Evolutionary conservation across 2,329 filamentous ascomycete genomes (phyloP).

Genomic region (Cryphonectria parasitica): DNA sequence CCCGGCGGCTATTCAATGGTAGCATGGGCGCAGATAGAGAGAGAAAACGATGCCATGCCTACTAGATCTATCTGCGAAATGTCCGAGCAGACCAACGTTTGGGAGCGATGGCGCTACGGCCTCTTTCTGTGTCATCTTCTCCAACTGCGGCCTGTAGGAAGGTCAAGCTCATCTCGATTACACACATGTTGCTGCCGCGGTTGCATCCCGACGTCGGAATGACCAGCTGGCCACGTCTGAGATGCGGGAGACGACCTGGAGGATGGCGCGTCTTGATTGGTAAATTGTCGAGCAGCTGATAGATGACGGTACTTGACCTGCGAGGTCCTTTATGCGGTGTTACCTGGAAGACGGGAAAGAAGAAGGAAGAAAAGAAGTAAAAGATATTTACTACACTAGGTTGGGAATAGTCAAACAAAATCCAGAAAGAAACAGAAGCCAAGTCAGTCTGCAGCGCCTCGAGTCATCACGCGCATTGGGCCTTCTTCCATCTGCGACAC

Average conservation of each 20-base stretch:
- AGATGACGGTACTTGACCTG: background rate
- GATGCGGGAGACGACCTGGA: background rate
- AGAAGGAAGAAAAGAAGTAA: background rate
- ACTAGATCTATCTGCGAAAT: background rate
- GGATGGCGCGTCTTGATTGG: background rate
- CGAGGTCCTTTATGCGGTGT: background rate
- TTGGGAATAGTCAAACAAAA: no score
- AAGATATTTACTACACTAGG: no score
- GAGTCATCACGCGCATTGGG: background rate
- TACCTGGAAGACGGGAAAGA: background rate
- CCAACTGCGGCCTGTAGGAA: background rate
- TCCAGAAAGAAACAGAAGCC: no score
- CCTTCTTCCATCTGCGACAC: background rate
- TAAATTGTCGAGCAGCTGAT: background rate
- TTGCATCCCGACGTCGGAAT: background rate
- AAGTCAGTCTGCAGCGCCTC: background rate
- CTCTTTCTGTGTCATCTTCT: background rate
- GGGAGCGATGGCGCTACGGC: background rate
- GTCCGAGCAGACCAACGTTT: background rate
- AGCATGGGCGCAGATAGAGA: background rate
- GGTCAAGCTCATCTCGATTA: background rate
- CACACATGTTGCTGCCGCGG: background rate
- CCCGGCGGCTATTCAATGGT: background rate
- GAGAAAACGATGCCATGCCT: background rate
- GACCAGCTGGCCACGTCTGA: background rate